A percentile compares a stretch with the other conserved stretches of the same genome.
These are phyloP conservation scores for Trichoderma koningiopsis DNA, from an alignment of 2,329 filamentous ascomycete species.

Conservation along the genomic window DNA sequence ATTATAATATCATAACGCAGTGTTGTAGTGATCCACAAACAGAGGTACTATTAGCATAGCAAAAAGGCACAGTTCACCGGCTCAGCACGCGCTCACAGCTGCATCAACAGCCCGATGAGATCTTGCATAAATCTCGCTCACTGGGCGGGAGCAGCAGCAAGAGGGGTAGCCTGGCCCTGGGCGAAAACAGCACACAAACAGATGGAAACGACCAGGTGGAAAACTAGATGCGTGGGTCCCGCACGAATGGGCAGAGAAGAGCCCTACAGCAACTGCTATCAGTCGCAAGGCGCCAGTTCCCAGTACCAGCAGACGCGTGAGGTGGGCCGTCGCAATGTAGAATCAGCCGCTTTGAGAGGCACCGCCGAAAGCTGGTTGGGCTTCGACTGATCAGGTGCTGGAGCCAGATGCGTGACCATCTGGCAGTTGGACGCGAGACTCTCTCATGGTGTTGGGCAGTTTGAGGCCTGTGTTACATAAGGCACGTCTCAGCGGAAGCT, in stretches of 20 bases:
- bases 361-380: conserved; percentile 24
- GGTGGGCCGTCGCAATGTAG: conserved; percentile 7
- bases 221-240: conserved; percentile 12
- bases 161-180: conserved; percentile 7
- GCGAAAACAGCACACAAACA: not conserved
- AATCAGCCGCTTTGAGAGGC: conserved; percentile 8
- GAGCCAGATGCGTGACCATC: conserved; percentile 16
- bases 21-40: conserved; percentile 9
- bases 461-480: conserved; percentile 24
- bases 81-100: conserved; percentile 13
- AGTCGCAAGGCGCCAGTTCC: conserved; percentile 6
- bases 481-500: not conserved
- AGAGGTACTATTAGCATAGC: not conserved
- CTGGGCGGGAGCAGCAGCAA: conserved; percentile 6
- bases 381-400: conserved; percentile 28
- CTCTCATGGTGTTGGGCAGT: conserved; percentile 24
- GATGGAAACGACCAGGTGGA: not conserved
- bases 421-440: conserved; percentile 16
- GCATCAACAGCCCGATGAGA: conserved; percentile 9
- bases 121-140: conserved; percentile 15
- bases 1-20: conserved; percentile 6
- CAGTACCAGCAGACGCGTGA: conserved; percentile 12
- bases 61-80: conserved; percentile 12
- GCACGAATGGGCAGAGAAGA: conserved; percentile 14
- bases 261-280: conserved; percentile 1